Evolutionary conservation across 164 flowering plant genomes (phyloP).

Genomic region (Buxus sempervirens): DNA sequence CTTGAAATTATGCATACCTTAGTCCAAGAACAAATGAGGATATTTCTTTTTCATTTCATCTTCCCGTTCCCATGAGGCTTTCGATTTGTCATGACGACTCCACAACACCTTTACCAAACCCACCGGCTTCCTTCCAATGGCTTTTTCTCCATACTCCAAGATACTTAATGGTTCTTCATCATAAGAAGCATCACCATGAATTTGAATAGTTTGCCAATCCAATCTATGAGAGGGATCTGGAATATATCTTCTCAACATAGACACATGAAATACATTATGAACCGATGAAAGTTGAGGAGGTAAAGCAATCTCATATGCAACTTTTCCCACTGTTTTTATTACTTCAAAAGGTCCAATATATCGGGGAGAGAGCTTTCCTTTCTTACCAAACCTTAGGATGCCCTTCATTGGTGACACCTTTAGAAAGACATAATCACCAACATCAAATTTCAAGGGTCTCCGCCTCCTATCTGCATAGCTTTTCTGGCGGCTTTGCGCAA

Average conservation of each 20-base stretch:
- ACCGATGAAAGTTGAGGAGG: background rate
- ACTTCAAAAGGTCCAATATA: slow-evolving; percentile 2
- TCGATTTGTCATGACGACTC: too few species aligned
- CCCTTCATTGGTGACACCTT: slow-evolving; percentile 5
- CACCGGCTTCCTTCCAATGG: too few species aligned
- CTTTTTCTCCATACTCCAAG: background rate
- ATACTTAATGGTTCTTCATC: background rate
- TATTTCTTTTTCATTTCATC: too few species aligned
- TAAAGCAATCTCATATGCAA: background rate
- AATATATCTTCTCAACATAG: background rate
- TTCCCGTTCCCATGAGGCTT: too few species aligned
- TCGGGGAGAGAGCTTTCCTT: background rate
- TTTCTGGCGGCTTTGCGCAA: background rate
- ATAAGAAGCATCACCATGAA: background rate
- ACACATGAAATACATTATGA: slow-evolving; percentile 7
- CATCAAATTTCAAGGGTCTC: background rate
- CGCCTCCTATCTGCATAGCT: background rate
- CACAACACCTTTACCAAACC: too few species aligned
- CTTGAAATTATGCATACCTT: too few species aligned
- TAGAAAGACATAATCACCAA: background rate
- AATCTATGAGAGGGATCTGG: background rate
- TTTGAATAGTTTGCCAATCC: background rate
- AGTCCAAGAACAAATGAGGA: too few species aligned
- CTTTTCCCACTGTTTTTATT: background rate
- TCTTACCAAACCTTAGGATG: background rate